Evolutionary conservation across 2,329 filamentous ascomycete genomes (phyloP).

Genomic region (Thermoascus crustaceus): DNA sequence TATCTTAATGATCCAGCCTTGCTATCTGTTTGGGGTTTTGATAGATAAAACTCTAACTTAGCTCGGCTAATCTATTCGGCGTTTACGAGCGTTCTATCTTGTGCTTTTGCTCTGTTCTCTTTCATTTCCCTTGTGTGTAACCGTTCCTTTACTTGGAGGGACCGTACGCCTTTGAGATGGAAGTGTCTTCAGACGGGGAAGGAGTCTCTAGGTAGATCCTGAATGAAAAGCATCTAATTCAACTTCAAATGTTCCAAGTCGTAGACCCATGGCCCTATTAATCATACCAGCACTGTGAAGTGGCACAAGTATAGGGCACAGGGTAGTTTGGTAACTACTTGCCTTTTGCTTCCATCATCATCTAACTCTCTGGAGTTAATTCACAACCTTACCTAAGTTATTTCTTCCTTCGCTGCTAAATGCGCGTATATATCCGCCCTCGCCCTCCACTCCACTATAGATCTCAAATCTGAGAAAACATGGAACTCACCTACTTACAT

Average conservation of each 20-base stretch:
- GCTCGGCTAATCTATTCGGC: background rate
- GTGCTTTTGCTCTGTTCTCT: slow-evolving; percentile 1
- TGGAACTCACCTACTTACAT: too few species aligned
- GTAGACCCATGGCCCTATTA: too few species aligned
- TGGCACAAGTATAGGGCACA: too few species aligned
- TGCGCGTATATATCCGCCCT: too few species aligned
- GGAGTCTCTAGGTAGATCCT: slow-evolving; percentile 1
- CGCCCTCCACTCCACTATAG: too few species aligned
- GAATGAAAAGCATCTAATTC: background rate
- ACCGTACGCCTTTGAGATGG: background rate
- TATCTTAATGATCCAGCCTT: slow-evolving; percentile 1
- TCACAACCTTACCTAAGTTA: too few species aligned
- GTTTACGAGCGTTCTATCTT: slow-evolving; percentile 1
- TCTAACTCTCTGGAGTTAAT: too few species aligned
- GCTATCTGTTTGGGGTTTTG: background rate
- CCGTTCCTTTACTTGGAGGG: background rate
- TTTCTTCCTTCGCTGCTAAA: too few species aligned
- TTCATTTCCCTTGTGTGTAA: slow-evolving; percentile 2
- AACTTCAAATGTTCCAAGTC: background rate
- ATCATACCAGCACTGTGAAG: too few species aligned
- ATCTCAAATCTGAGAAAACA: too few species aligned
- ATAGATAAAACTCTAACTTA: background rate
- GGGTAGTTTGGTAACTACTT: too few species aligned
- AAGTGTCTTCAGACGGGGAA: slow-evolving; percentile 1
- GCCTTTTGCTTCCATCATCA: too few species aligned